phyloP scores from a whole-genome alignment of 495 filamentous ascomycete species.

The Talaromyces wortmannii region DNA sequence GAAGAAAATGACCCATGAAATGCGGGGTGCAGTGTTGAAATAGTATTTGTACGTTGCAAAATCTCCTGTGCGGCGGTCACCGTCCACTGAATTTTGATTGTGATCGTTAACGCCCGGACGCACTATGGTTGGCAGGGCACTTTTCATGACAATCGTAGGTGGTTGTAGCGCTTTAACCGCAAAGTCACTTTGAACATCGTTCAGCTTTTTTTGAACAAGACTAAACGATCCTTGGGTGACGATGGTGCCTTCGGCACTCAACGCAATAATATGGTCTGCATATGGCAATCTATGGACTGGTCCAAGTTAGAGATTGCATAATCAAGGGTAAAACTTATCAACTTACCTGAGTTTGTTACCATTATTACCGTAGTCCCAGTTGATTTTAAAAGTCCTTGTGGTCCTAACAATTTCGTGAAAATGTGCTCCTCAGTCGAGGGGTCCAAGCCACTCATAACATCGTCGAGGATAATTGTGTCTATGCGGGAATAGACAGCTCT shows the following conservation, averaged over 20 bases:
- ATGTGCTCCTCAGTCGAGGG: conserved; percentile 53
- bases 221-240: conserved; percentile 44
- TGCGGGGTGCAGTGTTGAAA: conserved; percentile 39
- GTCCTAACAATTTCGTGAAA: conserved; percentile 47
- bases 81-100: background rate
- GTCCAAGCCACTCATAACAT: conserved; percentile 56
- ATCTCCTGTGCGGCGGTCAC: conserved; percentile 39
- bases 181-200: background rate
- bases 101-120: background rate
- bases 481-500: conserved; percentile 48
- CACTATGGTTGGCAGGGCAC: background rate
- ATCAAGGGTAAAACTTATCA: background rate
- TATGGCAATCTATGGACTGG: conserved; percentile 37
- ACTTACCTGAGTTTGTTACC: background rate
- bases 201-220: conserved; percentile 13
- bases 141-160: background rate
- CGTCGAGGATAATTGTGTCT: conserved; percentile 47
- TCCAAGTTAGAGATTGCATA: background rate
- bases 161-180: background rate
- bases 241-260: conserved; percentile 34
- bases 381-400: conserved; percentile 43
- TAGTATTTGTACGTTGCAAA: conserved; percentile 53
- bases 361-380: conserved; percentile 34
- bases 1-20: conserved; percentile 35
- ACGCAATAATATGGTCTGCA: conserved; percentile 44